Evolutionary conservation across 2,329 filamentous ascomycete genomes (phyloP).

Genomic region (Colletotrichum chrysophilum): DNA sequence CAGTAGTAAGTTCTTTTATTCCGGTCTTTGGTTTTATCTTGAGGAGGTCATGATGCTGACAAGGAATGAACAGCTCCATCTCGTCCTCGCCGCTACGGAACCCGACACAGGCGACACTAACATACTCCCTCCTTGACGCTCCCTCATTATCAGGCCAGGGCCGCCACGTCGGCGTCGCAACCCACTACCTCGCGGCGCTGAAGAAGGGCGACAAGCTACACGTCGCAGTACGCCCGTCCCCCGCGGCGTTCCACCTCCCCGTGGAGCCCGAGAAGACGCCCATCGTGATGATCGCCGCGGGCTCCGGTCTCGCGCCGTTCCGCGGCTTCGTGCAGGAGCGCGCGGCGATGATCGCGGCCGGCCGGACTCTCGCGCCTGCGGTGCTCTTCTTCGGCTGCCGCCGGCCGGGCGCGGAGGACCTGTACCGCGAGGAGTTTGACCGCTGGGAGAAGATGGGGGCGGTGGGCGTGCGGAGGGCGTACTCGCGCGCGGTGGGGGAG

Average conservation of each 20-base stretch:
- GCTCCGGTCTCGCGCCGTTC: constrained; percentile 41
- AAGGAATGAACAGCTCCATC: constrained; percentile 53
- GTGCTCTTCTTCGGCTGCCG: constrained; percentile 57
- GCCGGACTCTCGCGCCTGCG: constrained; percentile 37
- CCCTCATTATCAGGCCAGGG: constrained; percentile 54
- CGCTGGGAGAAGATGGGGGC: constrained; percentile 50
- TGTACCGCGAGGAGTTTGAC: constrained; percentile 49
- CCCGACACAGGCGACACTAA: constrained; percentile 61
- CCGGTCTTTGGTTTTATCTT: not conserved
- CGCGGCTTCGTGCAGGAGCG: constrained; percentile 25
- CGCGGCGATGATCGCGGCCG: constrained; percentile 49
- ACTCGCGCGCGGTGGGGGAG: constrained; percentile 40
- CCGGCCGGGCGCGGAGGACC: constrained; percentile 44
- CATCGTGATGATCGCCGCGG: constrained; percentile 45
- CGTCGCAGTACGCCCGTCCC: constrained; percentile 53
- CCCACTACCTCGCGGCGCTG: constrained; percentile 62
- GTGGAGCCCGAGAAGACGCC: constrained; percentile 39
- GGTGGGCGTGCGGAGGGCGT: constrained; percentile 67
- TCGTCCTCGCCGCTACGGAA: constrained; percentile 70
- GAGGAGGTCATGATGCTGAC: not conserved
- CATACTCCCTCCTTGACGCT: constrained; percentile 64
- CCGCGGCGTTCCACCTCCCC: constrained; percentile 47
- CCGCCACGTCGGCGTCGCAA: constrained; percentile 63
- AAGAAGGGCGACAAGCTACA: constrained; percentile 46
- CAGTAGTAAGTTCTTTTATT: constrained; percentile 31